Base-by-base conservation (phyloP, 352 stramenopile species). In the Globisporangium cystogenes region DNA sequence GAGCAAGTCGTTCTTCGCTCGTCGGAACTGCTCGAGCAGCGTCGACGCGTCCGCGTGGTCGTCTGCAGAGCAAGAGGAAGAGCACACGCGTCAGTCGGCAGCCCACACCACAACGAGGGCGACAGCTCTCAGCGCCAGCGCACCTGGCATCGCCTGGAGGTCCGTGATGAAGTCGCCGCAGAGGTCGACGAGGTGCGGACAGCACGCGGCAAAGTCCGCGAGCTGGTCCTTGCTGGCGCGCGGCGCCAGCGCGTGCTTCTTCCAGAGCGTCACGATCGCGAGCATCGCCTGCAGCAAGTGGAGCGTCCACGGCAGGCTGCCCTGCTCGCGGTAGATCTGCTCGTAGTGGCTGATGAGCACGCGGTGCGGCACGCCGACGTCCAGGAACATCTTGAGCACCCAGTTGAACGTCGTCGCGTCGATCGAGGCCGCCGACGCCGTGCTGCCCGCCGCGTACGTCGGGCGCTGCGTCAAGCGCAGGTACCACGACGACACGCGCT, bases 161-260 rank as follows among this genome's bases (percentile, higher is more conserved):
- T 95, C 84, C 50, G 78, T 92, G 53, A 90, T 78, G 48, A 90
- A 76, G 43, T 87, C 80, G 62, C 88, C 80, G 48, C 77, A 87
- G 23, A 90, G 72, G 39, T 86, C 78, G 29, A 90, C 78, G 26
- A 95, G 61, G 55, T 83, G 77, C 29, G 84, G 82, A 61, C 80
- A 89, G 65, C 74, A 87, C 18, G 77, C 77, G 15, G 80, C 80
- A 61, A 90, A 95, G 21, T 90, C 79, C 1, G 72, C 71, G 18
- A 90, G 59, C 27, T 76, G 59, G 48, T 93, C 81, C 51, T 85
- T 87, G 2, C 72, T 69, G 0, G 73, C 78, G 16, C 81, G 76
- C 29, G 78, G 72, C 20, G 82, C 88, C 31, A 87, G 77, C n/a
- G 72, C 76, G 55, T 89, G 68, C 57, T 87, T 88, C 60, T 87